Conservation (phyloP, 2,329 filamentous ascomycete species). For the Trichoderma arundinaceum region DNA sequence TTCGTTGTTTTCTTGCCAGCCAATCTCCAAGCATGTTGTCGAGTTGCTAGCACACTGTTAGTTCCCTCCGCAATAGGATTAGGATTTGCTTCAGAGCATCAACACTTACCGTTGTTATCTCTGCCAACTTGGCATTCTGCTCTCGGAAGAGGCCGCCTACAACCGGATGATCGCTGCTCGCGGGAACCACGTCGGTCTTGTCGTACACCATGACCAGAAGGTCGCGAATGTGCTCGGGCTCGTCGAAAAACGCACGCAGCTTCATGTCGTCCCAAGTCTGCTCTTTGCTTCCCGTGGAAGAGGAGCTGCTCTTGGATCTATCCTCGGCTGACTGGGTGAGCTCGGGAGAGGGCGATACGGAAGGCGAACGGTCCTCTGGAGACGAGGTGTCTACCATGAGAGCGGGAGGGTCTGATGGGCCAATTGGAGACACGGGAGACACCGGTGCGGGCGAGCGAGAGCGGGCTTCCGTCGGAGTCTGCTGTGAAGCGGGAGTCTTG, state of each 20-base stretch:
- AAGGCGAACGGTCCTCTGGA: conserved; percentile 68
- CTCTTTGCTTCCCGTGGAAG: conserved; percentile 44
- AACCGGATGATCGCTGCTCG: conserved; percentile 82
- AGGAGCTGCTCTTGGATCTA: conserved; percentile 45
- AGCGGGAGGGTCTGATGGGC: conserved; percentile 63
- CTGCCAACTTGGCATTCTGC: conserved; percentile 82
- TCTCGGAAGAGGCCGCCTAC: conserved; percentile 81
- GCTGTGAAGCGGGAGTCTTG: conserved; percentile 39
- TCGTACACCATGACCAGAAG: conserved; percentile 91
- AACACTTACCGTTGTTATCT: conserved; percentile 75
- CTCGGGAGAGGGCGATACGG: conserved; percentile 69
- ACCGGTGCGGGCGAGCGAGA: conserved; percentile 1
- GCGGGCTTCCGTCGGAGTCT: conserved; percentile 36
- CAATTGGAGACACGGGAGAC: conserved; percentile 38
- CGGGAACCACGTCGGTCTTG: conserved; percentile 80
- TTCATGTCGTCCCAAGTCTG: conserved; percentile 84
- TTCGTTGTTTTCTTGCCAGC: conserved; percentile 73
- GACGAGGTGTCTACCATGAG: conserved; percentile 75
- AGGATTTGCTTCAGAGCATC: too few species aligned
- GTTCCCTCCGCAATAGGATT: conserved; percentile 6
- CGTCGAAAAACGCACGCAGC: conserved; percentile 88
- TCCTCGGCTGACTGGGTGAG: conserved; percentile 56
- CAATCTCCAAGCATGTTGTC: conserved; percentile 86
- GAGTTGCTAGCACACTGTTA: conserved; percentile 63
- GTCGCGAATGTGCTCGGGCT: conserved; percentile 85